Evolutionary conservation across 2,329 filamentous ascomycete species (phyloP).

Genomic region (Colletotrichum sp.): DNA sequence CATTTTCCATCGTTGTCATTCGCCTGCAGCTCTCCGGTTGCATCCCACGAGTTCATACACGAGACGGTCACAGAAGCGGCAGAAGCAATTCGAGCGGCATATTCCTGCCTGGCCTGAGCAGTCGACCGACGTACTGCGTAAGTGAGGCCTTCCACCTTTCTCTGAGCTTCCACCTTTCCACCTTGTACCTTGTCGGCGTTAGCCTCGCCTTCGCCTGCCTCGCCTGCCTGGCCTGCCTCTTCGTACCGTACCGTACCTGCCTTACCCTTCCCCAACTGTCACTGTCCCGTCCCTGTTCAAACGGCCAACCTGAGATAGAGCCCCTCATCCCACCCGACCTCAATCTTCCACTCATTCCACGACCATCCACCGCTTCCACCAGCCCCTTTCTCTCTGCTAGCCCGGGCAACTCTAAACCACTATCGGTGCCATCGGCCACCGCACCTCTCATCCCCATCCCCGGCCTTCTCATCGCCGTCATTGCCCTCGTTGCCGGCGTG

Average conservation of each 20-base stretch:
- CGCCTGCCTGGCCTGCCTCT: background rate
- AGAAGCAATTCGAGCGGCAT: background rate
- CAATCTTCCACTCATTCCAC: constrained; percentile 11
- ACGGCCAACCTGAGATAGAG: background rate
- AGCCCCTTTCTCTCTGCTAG: background rate
- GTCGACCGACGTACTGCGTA: background rate
- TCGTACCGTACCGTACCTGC: background rate
- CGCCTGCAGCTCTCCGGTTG: background rate
- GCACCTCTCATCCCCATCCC: background rate
- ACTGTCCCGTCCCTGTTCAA: background rate
- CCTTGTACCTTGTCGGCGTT: background rate
- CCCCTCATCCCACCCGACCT: background rate
- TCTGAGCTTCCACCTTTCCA: background rate
- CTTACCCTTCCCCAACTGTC: background rate
- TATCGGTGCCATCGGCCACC: constrained; percentile 2
- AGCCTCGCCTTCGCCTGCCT: background rate
- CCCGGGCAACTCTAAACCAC: background rate
- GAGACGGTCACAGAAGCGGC: background rate
- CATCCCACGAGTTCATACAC: background rate
- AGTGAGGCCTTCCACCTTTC: background rate
- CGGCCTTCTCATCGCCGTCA: background rate
- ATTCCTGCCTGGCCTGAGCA: background rate
- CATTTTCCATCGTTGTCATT: background rate
- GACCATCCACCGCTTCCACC: background rate
- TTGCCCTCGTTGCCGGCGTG: background rate